Base-by-base conservation (phyloP, 2,329 filamentous ascomycete genomes). In the Colletotrichum scovillei region DNA sequence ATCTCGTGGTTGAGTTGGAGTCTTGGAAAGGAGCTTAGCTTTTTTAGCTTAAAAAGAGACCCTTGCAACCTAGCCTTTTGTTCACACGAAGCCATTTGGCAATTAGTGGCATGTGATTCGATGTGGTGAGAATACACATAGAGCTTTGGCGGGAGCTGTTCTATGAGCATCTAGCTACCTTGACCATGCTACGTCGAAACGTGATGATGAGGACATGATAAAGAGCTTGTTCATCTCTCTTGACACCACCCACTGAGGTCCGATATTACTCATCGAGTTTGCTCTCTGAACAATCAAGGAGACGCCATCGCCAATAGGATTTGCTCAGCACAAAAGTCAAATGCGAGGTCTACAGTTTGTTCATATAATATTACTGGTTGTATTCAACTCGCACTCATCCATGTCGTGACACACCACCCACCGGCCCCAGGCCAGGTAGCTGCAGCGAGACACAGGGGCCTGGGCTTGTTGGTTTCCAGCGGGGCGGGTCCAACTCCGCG, bases 31-130 rank as follows among this genome's bases (percentile, higher is more conserved):
- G 6, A 38, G 56, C 26, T 16, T 58, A 55, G 60, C 59, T 49
- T 63, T 49, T 42, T 60, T 46, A 32, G 46, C 22, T 49, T n/a
- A 19, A n/a, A 5, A 49, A 16, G 32, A 19, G 35, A 32, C 59
- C 35, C 52, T n/a, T 14, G 53, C 32, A 26, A 12, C 8, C 35
- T 19, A 22, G 12, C n/a, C 12, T 19, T 26, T 24, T 32, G 32
- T 26, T 42, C 12, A 24, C 35, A 16, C 30, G 19, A 63, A n/a
- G 59, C 60, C 46, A 16, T 28, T 60, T 46, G 19, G 12, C 64
- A 59, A 66, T 59, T 9, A n/a, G n/a, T 16, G 16, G 26, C 38
- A 53, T 59, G 42, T 59, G 67, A 70, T 66, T 66, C 28, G 38
- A 11, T 56, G 19, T 19, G 22, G 49, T 3, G 22, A 2, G 35